Evolutionary conservation across 371 early-diverging fungal genomes (phyloP).

Genomic region (Cokeromyces recurvatus): DNA sequence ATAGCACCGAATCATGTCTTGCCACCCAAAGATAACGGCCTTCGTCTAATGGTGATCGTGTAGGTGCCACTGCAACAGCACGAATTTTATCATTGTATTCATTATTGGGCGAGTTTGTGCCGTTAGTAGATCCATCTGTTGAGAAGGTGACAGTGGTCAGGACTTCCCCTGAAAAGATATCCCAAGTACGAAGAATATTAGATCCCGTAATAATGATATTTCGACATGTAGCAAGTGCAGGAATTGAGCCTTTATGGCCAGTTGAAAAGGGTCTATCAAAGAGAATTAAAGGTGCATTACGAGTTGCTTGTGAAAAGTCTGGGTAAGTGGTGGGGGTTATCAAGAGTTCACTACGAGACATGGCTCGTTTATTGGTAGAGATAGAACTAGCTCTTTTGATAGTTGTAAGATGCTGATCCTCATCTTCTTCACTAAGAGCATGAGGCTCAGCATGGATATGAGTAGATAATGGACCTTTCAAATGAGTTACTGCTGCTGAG

Average conservation of each 20-base stretch:
- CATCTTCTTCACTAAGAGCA: neutral
- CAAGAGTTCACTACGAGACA: conserved; percentile 14
- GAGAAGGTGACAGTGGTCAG: conserved; percentile 2
- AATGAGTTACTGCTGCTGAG: neutral
- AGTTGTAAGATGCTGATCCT: neutral
- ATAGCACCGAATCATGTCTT: conserved; percentile 51
- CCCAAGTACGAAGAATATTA: conserved; percentile 13
- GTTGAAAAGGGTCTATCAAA: conserved; percentile 11
- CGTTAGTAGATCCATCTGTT: neutral
- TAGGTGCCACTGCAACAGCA: conserved; percentile 35
- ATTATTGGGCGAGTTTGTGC: neutral
- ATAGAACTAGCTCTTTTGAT: conserved; percentile 13
- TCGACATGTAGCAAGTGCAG: conserved; percentile 6
- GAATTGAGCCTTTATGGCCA: conserved; percentile 12
- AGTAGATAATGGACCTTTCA: neutral
- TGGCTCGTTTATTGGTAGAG: conserved; percentile 6
- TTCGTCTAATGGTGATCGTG: conserved; percentile 37
- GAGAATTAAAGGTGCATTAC: conserved; percentile 12
- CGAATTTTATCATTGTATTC: conserved; percentile 26
- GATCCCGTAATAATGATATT: conserved; percentile 17
- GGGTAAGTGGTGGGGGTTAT: conserved; percentile 15
- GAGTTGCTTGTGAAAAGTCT: conserved; percentile 16
- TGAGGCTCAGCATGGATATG: neutral
- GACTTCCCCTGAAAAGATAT: conserved; percentile 7
- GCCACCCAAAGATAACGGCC: conserved; percentile 65